Evolutionary conservation across 805 yeast species (phyloP), one percentile per base, ranked within the genome.

Genomic region (Candida broadrunensis): DNA sequence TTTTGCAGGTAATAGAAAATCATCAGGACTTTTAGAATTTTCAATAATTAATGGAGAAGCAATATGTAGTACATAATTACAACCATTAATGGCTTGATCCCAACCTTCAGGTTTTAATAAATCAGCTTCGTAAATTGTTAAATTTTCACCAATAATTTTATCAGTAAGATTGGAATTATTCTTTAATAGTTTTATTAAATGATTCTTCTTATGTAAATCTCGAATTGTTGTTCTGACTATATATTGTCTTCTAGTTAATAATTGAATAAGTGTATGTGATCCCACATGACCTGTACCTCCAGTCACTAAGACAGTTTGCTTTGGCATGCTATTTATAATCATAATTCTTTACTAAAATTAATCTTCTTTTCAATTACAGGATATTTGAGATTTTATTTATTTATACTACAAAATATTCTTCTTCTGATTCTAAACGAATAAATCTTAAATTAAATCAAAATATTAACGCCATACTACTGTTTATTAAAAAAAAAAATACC

Each of bases 251-350:
- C 44, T 39, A 3, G 38, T 39, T 23, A 52, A 36, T 26, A 52
- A 47, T 14, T 33, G 34, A 35, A 47, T 36, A 25, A 48, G 33
- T 13, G 46, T 31, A 43, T 47, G 49, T 21, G 44, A 49, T 15
- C 51, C 52, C 15, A 50, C 43, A 30, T 45, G 49, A 12, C 56
- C 50, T 4, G 46, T 48, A 26, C 53, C 53, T 4, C 53, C 53
- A 16, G 53, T 36, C 13, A 51, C 49, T 12, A 51, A 42, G 13
- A 9, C 7, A 25, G n/a, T 25, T n/a, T n/a, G n/a, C n/a, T n/a
- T n/a, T n/a, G n/a, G n/a, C n/a, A n/a, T n/a, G n/a, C n/a, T n/a
- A n/a, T n/a, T n/a, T n/a, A n/a, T n/a, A n/a, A n/a, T n/a, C n/a
- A n/a, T n/a, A n/a, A n/a, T n/a, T n/a, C n/a, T n/a, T n/a, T n/a